Base-by-base conservation (phyloP, 83 land plant genomes). In the Picea mariana region DNA sequence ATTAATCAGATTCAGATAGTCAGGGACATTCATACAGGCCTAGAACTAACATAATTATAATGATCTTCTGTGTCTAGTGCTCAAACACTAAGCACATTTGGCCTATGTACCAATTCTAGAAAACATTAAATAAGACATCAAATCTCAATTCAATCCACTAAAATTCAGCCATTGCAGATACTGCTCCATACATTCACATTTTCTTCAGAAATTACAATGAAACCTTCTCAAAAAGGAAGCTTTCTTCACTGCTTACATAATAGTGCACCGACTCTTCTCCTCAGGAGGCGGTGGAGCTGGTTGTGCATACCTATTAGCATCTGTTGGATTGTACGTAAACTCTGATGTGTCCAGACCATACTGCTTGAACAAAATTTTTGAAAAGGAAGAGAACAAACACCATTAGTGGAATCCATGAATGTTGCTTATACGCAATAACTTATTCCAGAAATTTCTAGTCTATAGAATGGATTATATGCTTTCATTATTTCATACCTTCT, bases 301-400 rank as follows among this genome's bases (percentile, higher is more conserved):
- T 68, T 86, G 95, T 47, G 84, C 86, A 62, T 42, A 84, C 83
- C 95, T 82, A 83, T 83, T 84, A 59, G 93, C 38, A n/a, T 93
- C 91, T 27, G 85, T 47, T 11, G 95, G 95, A 80, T 93, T 93
- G 92, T 93, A 94, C 20, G 97, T 87, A 84, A 94, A 94, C 86
- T 94, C 95, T 7, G 95, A 82, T 55, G 97, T 94, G 76, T 94
- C 95, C 55, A 92, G 82, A 58, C 94, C 93, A 75, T 92, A 92
- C 94, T 92, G 89, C 80, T 31, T 58, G 58, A 62, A 78, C 64
- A 62, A 81, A 59, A 31, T 49, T 44, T 52, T 11, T 2, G 58
- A 52, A 52, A 52, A 11, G 13, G 12, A 21, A 2, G 58, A 73
- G 11, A 73, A 34, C 15, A 73, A 69, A 79, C 31, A 15, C 24